phyloP scores from a whole-genome alignment of 2,329 filamentous ascomycete genomes.

The Daldinia sp. region DNA sequence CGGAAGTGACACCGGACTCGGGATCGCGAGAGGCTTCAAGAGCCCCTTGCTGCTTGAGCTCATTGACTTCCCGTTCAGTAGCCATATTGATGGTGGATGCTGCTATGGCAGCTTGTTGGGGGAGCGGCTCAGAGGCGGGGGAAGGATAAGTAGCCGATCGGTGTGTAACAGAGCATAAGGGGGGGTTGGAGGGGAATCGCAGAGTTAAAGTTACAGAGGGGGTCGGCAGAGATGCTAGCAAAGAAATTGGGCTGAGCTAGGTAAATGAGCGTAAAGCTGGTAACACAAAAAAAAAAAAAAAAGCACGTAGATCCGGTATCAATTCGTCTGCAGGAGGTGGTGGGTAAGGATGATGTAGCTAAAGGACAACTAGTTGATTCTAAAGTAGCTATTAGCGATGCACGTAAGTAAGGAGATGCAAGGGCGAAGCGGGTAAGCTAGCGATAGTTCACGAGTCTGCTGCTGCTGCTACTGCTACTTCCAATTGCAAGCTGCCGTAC shows the following conservation, averaged over 20 bases:
- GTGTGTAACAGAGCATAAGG: constrained; percentile 23
- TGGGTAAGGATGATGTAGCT: constrained; percentile 21
- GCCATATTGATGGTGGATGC: constrained; percentile 48
- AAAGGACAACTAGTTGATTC: constrained; percentile 29
- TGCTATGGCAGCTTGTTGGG: constrained; percentile 43
- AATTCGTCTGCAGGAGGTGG: constrained; percentile 11
- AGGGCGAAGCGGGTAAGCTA: constrained; percentile 33
- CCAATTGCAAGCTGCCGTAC: constrained; percentile 44
- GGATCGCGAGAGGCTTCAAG: constrained; percentile 82
- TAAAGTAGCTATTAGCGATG: constrained; percentile 25
- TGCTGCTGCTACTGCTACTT: constrained; percentile 16
- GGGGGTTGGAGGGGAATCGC: constrained; percentile 7
- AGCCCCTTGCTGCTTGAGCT: constrained; percentile 85
- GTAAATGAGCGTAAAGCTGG: constrained; percentile 27
- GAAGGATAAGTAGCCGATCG: constrained; percentile 9
- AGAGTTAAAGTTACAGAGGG: not conserved
- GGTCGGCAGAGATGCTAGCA: constrained; percentile 12
- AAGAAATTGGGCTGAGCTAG: constrained; percentile 17
- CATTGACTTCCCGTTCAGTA: constrained; percentile 58
- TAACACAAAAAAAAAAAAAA: not conserved
- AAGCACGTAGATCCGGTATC: constrained; percentile 14
- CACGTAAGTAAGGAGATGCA: constrained; percentile 34
- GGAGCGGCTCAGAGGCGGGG: constrained; percentile 45
- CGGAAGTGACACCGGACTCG: constrained; percentile 73
- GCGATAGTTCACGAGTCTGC: constrained; percentile 22